Percentiles rank a stretch among this genome's conserved stretches.
Evolutionary conservation across 2,329 filamentous ascomycete genomes (phyloP).

Genomic region (Stemphylium vesicarium): DNA sequence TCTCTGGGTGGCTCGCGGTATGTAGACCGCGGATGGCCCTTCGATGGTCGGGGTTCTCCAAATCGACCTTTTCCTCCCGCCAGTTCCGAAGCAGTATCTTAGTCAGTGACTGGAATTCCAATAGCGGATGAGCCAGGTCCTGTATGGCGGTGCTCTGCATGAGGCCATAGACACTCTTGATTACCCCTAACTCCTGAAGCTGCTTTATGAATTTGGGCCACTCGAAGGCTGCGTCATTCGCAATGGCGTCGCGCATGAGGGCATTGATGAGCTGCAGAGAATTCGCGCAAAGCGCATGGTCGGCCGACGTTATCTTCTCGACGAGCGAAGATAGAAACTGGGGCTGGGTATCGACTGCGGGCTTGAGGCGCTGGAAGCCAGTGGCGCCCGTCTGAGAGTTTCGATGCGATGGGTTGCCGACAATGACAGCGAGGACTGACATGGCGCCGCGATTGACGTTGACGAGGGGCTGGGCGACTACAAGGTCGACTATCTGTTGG

Average conservation of each 20-base stretch:
- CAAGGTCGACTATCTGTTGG: constrained; percentile 80
- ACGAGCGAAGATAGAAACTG: constrained; percentile 96
- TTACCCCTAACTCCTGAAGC: constrained; percentile 89
- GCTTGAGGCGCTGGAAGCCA: constrained; percentile 90
- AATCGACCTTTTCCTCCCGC: constrained; percentile 82
- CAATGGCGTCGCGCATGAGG: constrained; percentile 88
- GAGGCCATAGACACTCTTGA: constrained; percentile 84
- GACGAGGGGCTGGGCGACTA: constrained; percentile 93
- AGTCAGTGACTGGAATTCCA: constrained; percentile 92
- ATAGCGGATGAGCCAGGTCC: constrained; percentile 84
- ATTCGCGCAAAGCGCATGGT: constrained; percentile 95
- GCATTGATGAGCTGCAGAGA: constrained; percentile 95
- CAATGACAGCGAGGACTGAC: constrained; percentile 92
- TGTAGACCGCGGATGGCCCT: constrained; percentile 86
- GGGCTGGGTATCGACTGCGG: constrained; percentile 86
- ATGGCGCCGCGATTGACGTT: constrained; percentile 97
- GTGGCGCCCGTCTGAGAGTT: constrained; percentile 67
- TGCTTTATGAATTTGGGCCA: constrained; percentile 96
- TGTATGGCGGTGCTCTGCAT: constrained; percentile 95
- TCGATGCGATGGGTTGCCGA: constrained; percentile 76
- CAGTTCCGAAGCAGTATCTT: constrained; percentile 88
- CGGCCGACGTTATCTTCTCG: constrained; percentile 86
- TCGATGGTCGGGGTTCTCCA: constrained; percentile 87
- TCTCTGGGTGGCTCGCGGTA: constrained; percentile 77
- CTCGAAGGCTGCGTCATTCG: constrained; percentile 76